Evolutionary conservation across 2,329 filamentous ascomycete genomes (phyloP).

Genomic region (Hypoxylon sp.): DNA sequence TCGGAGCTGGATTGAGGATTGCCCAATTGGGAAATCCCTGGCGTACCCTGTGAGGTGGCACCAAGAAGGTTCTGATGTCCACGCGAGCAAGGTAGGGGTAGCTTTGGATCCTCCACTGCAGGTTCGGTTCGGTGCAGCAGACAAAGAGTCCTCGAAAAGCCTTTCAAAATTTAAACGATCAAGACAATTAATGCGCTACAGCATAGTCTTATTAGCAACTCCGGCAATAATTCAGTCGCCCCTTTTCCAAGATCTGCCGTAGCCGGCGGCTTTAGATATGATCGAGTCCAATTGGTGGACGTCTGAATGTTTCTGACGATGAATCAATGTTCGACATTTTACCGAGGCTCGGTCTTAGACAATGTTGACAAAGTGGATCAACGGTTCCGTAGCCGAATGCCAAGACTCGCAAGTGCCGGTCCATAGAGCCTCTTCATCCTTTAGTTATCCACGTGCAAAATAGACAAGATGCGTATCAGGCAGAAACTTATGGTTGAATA

Average conservation of each 20-base stretch:
- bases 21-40: background rate
- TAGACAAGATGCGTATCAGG: background rate
- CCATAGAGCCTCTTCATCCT: conserved; percentile 1
- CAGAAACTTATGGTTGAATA: background rate
- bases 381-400: conserved; percentile 29
- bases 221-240: background rate
- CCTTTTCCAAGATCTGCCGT: background rate
- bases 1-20: background rate
- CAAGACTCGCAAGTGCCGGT: conserved; percentile 30
- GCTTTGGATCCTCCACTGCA: conserved; percentile 5
- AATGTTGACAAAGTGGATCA: conserved; percentile 10
- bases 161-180: too few species aligned
- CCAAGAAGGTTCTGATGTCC: conserved; percentile 6
- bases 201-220: conserved; percentile 4
- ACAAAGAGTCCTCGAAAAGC: too few species aligned
- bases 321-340: conserved; percentile 31
- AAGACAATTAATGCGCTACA: background rate
- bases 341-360: conserved; percentile 47
- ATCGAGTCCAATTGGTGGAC: conserved; percentile 15
- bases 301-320: conserved; percentile 18
- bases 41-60: background rate
- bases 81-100: conserved; percentile 4
- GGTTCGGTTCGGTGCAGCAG: background rate
- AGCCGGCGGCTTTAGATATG: conserved; percentile 13
- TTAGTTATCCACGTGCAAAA: background rate